These are phyloP conservation scores for Tuber aestivum DNA, from an alignment of 495 filamentous ascomycete species.

Conservation along the genomic window DNA sequence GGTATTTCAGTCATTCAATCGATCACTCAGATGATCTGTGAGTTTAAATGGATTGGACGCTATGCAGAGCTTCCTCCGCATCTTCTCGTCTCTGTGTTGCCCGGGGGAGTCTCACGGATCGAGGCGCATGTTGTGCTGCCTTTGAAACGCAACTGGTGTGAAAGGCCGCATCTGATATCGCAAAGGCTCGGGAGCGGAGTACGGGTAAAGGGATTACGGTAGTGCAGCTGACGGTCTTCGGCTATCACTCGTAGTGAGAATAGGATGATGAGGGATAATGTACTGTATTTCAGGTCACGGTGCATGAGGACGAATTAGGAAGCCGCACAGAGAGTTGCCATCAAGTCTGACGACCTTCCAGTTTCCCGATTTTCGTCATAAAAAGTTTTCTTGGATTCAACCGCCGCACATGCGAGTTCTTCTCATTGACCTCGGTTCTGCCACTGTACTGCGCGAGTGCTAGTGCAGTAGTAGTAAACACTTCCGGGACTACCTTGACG, in stretches of 20 bases:
- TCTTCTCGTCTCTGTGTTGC: background rate
- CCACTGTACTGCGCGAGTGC: no score
- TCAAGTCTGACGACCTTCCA: background rate
- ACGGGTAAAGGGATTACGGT: background rate
- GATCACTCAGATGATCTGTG: background rate
- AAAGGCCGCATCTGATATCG: slow-evolving; percentile 2
- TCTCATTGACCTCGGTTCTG: background rate
- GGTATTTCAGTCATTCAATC: background rate
- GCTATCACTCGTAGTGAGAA: background rate
- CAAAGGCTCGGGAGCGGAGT: background rate
- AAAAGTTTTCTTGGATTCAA: background rate
- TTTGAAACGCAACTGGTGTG: background rate
- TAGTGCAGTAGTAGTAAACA: background rate
- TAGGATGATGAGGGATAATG: background rate
- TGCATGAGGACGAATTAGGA: background rate
- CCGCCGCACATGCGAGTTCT: background rate
- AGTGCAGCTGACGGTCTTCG: background rate
- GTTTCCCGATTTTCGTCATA: background rate
- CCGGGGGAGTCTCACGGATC: background rate
- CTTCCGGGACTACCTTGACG: background rate
- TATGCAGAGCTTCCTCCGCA: background rate
- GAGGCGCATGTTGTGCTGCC: slow-evolving; percentile 1
- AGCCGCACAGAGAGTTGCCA: background rate
- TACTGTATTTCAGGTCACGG: background rate
- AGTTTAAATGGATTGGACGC: background rate